A percentile compares a stretch with the other conserved stretches of the same genome.
Conservation (phyloP, 1,284 basidiomycete genomes). For the Farysia itapuensis region DNA sequence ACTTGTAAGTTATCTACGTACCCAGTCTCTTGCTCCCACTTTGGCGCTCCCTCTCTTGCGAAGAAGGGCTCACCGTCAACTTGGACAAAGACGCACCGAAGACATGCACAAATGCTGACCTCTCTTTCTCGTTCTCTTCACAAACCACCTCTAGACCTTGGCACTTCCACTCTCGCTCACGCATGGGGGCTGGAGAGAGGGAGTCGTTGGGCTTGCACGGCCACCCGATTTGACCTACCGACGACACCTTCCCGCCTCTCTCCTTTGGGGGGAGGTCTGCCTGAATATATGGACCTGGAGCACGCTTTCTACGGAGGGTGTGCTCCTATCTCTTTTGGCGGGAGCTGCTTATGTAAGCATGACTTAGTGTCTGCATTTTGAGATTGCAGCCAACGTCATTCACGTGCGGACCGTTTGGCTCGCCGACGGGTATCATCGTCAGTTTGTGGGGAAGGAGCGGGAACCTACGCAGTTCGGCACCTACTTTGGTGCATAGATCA, state of each 20-base stretch:
- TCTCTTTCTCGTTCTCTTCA: not conserved
- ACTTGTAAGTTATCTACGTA: conserved; percentile 25
- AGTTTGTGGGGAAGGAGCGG: too few relatives aligned
- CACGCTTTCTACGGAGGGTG: conserved; percentile 12
- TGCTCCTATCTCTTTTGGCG: conserved; percentile 10
- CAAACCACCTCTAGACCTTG: conserved; percentile 24
- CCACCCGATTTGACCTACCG: conserved; percentile 46
- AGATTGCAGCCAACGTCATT: too few relatives aligned
- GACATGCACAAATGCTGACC: too few relatives aligned
- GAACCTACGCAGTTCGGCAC: too few relatives aligned
- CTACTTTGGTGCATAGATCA: too few relatives aligned
- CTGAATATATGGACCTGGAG: conserved; percentile 39
- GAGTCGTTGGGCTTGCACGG: conserved; percentile 44
- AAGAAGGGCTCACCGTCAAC: too few relatives aligned
- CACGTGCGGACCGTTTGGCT: too few relatives aligned
- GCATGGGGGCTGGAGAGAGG: conserved; percentile 46
- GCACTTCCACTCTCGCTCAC: conserved; percentile 46
- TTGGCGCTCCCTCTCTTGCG: not conserved
- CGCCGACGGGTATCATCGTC: too few relatives aligned
- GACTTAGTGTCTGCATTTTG: too few relatives aligned
- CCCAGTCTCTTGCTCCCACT: conserved; percentile 7
- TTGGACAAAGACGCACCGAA: too few relatives aligned
- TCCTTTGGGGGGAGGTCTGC: conserved; percentile 43
- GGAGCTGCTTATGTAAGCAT: conserved; percentile 17
- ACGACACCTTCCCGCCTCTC: conserved; percentile 43